phyloP scores from a whole-genome alignment of 1,284 basidiomycete species.

The Xerocomus amazonicus region DNA sequence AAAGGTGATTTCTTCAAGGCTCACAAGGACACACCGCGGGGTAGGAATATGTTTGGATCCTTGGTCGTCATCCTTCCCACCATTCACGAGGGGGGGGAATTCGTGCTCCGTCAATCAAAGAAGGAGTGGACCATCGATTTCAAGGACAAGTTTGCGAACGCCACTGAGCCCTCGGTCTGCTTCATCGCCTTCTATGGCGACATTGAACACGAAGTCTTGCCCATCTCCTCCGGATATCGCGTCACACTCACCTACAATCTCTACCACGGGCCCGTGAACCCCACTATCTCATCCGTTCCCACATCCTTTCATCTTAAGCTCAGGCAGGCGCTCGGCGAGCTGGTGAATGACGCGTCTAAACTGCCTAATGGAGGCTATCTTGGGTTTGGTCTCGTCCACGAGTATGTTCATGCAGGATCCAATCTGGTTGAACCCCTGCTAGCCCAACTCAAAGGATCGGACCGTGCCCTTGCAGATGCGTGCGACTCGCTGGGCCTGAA shows the following conservation, averaged over 20 bases:
- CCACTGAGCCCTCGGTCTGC: conserved; percentile 14
- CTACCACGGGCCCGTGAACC: conserved; percentile 17
- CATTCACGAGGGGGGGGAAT: conserved; percentile 36
- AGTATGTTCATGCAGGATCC: conserved; percentile 1
- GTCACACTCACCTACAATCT: conserved; percentile 43
- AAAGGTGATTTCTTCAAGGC: conserved; percentile 20
- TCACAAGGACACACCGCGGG: conserved; percentile 34
- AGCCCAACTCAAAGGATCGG: conserved; percentile 20
- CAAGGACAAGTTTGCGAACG: background rate
- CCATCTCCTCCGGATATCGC: conserved; percentile 37
- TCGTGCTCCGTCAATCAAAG: conserved; percentile 30
- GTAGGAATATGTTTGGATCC: conserved; percentile 36
- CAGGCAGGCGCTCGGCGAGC: conserved; percentile 26
- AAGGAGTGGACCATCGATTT: conserved; percentile 30
- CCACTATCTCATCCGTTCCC: conserved; percentile 1
- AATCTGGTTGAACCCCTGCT: background rate
- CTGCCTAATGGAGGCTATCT: conserved; percentile 6
- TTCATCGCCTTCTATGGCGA: conserved; percentile 39
- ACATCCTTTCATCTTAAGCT: background rate
- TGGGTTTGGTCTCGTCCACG: conserved; percentile 7
- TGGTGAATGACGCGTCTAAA: conserved; percentile 32
- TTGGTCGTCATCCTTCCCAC: conserved; percentile 41
- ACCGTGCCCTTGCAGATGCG: conserved; percentile 36
- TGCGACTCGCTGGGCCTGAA: conserved; percentile 3
- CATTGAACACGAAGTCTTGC: conserved; percentile 40